Evolutionary conservation across 805 yeast species (phyloP), one percentile per base, ranked within the genome.

Genomic region (Candida easanensis): DNA sequence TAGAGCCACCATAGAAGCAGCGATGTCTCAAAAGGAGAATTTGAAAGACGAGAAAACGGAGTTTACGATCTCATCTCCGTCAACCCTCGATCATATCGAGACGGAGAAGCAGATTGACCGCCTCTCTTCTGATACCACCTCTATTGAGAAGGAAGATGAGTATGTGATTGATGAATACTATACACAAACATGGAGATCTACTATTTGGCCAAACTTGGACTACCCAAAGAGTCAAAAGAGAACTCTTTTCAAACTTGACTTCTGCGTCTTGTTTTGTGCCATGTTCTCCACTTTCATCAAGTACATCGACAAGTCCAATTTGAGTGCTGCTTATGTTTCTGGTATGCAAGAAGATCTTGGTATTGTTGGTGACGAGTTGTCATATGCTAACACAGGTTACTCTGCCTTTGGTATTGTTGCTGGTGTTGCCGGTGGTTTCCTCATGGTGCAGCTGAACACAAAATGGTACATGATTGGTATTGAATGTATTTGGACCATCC

Each of bases 281-380:
- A 44, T 39, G 38, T 36, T 42, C 36, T 49, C 61, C 18, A 56
- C 52, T 40, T 52, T 50, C 33, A 73, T 78, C 46, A 79, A 79
- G 55, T 73, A 71, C 48, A 59, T 82, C 45, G 87, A 82, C 54
- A 76, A 71, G 46, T 62, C 79, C 27, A 89, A 90, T 39, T 25
- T 53, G 25, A 73, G 72, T 48, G 80, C 82, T 54, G 88, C 88
- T 1, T 83, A 81, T 52, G 80, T 79, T 31, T 73, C 81, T n/a
- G 84, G 86, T 17, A 70, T 84, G 77, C 62, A 73, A 45, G 79
- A 74, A 51, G 80, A 69, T 36, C 63, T 82, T 28, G 66, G 69
- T 4, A 72, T 84, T 30, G 54, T 68, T 41, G 86, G 85, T 10
- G 77, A 81, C 54, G 87, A 83, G 51, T 68, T 81, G 45, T 76